phyloP scores from a whole-genome alignment of 2,329 filamentous ascomycete species.

The Fusarium anthophilum region DNA sequence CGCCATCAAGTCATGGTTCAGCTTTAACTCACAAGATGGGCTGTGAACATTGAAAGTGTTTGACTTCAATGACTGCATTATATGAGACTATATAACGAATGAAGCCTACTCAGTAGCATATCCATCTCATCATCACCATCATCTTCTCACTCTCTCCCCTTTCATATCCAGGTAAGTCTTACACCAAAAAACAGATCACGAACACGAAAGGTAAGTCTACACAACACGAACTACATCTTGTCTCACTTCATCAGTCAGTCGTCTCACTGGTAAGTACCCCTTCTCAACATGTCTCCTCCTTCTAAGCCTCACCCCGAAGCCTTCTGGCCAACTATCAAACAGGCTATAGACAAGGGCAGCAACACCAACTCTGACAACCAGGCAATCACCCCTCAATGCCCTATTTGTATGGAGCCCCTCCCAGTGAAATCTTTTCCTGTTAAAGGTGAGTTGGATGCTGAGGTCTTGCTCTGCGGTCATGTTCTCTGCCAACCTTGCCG shows the following conservation, averaged over 20 bases:
- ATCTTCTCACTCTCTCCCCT: not conserved
- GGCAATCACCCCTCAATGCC: constrained; percentile 4
- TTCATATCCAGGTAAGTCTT: not conserved
- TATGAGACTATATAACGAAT: not conserved
- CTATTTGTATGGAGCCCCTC: constrained; percentile 30
- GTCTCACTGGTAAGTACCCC: not conserved
- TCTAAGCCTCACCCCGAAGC: not conserved
- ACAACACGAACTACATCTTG: not conserved
- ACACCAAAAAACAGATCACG: not conserved
- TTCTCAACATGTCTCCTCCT: not conserved
- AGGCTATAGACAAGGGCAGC: not conserved
- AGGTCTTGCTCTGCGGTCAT: constrained; percentile 37
- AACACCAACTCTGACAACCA: not conserved
- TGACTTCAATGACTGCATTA: not conserved
- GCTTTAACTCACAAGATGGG: not conserved
- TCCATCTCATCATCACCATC: not conserved
- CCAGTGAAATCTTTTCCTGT: constrained; percentile 5
- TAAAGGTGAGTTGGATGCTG: not conserved
- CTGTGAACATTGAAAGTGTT: not conserved
- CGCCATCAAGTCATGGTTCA: not conserved
- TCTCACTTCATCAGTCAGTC: not conserved
- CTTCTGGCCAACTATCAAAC: constrained; percentile 22
- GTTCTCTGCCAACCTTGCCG: constrained; percentile 33
- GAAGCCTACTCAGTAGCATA: not conserved
- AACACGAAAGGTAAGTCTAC: not conserved